Evolutionary conservation across 2,329 filamentous ascomycete genomes (phyloP).

Genomic region (Ambrosiella xylebori): DNA sequence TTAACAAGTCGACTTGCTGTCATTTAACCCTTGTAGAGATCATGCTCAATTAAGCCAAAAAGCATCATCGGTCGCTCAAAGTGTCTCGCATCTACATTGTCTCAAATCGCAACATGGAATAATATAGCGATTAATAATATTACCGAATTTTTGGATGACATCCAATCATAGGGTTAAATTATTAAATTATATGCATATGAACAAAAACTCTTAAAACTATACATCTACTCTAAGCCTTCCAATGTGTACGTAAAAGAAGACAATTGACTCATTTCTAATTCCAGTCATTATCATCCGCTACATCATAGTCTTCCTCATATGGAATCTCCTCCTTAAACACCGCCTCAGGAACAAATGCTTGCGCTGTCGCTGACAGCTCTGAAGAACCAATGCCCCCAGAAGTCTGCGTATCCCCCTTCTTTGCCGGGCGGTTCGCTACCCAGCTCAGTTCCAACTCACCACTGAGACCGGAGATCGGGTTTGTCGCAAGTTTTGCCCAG

Average conservation of each 20-base stretch:
- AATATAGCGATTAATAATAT: no score
- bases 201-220: not conserved
- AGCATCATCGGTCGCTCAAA: not conserved
- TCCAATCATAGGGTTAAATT: no score
- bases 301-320: slow-evolving; percentile 29
- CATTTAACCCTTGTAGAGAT: not conserved
- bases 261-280: slow-evolving; percentile 12
- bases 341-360: not conserved
- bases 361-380: not conserved
- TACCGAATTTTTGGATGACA: no score
- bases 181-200: not conserved
- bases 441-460: slow-evolving; percentile 50
- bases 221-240: not conserved
- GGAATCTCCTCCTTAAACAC: slow-evolving; percentile 16
- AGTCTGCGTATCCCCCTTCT: not conserved
- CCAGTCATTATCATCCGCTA: slow-evolving; percentile 34
- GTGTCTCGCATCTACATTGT: no score
- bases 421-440: slow-evolving; percentile 24
- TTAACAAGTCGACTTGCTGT: not conserved
- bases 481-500: slow-evolving; percentile 38
- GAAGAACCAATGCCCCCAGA: not conserved
- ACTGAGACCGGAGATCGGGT: slow-evolving; percentile 42
- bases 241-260: not conserved
- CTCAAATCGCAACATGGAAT: no score
- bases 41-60: not conserved